Evolutionary conservation across 768 basidiomycete genomes (phyloP).

Genomic region (Serpula lacrymans): DNA sequence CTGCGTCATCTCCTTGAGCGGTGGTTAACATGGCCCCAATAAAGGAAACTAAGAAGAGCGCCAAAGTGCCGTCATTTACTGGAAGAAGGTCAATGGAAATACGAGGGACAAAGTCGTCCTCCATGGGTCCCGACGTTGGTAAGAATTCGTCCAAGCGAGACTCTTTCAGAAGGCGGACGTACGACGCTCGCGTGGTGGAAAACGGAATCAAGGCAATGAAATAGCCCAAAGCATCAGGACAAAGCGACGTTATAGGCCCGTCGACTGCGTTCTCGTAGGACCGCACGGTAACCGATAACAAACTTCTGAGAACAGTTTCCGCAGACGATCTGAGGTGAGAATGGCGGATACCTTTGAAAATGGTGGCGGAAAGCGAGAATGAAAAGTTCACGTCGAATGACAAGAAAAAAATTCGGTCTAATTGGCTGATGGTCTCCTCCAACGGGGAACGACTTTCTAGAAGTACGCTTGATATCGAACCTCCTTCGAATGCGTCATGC

Average conservation of each 20-base stretch:
- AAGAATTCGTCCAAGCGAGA: conserved; percentile 51
- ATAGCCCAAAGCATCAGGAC: conserved; percentile 66
- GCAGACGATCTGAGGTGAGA: conserved; percentile 60
- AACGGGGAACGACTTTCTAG: conserved; percentile 61
- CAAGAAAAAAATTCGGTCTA: conserved; percentile 70
- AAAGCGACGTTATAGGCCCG: conserved; percentile 43
- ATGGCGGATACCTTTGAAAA: conserved; percentile 85
- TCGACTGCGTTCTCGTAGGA: conserved; percentile 34
- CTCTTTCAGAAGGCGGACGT: conserved; percentile 60
- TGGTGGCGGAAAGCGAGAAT: conserved; percentile 75
- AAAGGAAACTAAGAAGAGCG: conserved; percentile 73
- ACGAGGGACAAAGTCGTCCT: conserved; percentile 46
- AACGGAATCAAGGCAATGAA: conserved; percentile 76
- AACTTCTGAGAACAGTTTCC: conserved; percentile 55
- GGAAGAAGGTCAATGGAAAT: conserved; percentile 59
- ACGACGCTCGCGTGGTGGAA: conserved; percentile 53
- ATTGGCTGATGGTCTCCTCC: conserved; percentile 65
- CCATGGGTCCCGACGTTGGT: conserved; percentile 33
- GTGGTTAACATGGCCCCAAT: conserved; percentile 69
- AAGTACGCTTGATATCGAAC: conserved; percentile 52
- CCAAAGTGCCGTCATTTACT: conserved; percentile 56
- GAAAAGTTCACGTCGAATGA: conserved; percentile 80
- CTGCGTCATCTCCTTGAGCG: conserved; percentile 75
- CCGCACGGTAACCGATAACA: conserved; percentile 59
- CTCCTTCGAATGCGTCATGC: conserved; percentile 54